Evolutionary conservation across 1,139 yeast genomes (phyloP).

Genomic region (Komagataea norvegica): DNA sequence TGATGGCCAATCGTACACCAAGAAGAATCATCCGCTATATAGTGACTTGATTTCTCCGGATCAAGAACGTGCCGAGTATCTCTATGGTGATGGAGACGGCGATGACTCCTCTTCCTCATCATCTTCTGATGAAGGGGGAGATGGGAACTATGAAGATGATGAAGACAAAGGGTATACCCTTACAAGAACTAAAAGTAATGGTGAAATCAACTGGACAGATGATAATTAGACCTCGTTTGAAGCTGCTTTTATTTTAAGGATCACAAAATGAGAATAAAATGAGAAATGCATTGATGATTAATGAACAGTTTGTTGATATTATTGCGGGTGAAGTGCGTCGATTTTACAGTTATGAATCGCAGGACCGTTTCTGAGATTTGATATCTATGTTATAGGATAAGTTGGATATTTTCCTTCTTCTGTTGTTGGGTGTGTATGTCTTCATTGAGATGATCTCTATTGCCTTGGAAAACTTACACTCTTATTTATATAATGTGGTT

Average conservation of each 20-base stretch:
- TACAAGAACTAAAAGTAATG: slow-evolving; percentile 39
- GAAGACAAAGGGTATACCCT: slow-evolving; percentile 31
- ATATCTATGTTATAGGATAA: no score
- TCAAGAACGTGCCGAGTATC: slow-evolving; percentile 23
- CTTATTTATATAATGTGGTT: no score
- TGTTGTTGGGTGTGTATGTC: no score
- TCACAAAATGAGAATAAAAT: background rate
- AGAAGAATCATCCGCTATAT: slow-evolving; percentile 55
- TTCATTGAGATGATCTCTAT: no score
- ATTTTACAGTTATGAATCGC: no score
- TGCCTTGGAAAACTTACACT: no score
- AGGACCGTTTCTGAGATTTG: no score
- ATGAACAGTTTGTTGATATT: slow-evolving; percentile 8
- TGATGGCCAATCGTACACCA: slow-evolving; percentile 71
- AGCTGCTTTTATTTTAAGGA: background rate
- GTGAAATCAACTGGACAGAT: slow-evolving; percentile 36
- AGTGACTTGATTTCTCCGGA: slow-evolving; percentile 27
- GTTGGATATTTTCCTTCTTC: no score
- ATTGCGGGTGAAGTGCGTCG: background rate
- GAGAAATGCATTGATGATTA: slow-evolving; percentile 8
- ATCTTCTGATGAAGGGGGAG: slow-evolving; percentile 21
- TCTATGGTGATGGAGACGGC: slow-evolving; percentile 18
- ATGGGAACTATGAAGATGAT: slow-evolving; percentile 14
- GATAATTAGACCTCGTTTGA: slow-evolving; percentile 29
- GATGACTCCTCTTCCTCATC: slow-evolving; percentile 9